phyloP scores from a whole-genome alignment of 202 grass and related monocot species.

The Panicum hallii region DNA sequence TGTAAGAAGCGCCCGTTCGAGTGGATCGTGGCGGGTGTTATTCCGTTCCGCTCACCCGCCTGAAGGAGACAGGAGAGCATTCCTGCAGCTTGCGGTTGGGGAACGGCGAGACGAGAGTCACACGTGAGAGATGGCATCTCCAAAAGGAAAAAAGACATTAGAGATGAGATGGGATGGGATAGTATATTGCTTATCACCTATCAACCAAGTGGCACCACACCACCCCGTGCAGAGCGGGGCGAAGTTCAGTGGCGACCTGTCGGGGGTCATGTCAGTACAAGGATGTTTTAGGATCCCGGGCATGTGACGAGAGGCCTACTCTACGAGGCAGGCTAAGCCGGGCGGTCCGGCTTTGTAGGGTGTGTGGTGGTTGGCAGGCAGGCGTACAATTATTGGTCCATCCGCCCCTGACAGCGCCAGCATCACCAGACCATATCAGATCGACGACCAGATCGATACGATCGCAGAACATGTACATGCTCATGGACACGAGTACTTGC shows the following conservation, averaged over 20 bases:
- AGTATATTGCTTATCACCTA: not conserved
- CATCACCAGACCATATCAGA: not conserved
- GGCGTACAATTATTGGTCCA: constrained; percentile 25
- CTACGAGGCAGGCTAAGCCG: not conserved
- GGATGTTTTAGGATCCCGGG: constrained; percentile 17
- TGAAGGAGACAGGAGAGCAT: not conserved
- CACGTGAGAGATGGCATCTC: not conserved
- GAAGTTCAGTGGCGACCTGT: not conserved
- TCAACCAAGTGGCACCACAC: not conserved
- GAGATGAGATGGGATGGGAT: too few species aligned
- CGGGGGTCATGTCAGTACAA: constrained; percentile 6
- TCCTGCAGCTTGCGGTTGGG: not conserved
- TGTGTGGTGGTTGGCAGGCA: constrained; percentile 17
- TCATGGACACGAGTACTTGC: not conserved
- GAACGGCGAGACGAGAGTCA: not conserved
- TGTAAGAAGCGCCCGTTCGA: not conserved
- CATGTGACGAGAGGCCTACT: constrained; percentile 14
- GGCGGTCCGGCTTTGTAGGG: not conserved
- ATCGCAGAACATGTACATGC: not conserved
- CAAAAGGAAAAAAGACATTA: too few species aligned
- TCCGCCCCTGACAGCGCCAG: not conserved
- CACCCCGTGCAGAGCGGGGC: not conserved
- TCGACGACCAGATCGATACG: not conserved
- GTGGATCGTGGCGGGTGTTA: not conserved
- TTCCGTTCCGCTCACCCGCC: not conserved